A percentile compares a stretch with the other conserved stretches of the same genome.
phyloP scores from a whole-genome alignment of 257 asterid genomes.

The Jasminum sambac region DNA sequence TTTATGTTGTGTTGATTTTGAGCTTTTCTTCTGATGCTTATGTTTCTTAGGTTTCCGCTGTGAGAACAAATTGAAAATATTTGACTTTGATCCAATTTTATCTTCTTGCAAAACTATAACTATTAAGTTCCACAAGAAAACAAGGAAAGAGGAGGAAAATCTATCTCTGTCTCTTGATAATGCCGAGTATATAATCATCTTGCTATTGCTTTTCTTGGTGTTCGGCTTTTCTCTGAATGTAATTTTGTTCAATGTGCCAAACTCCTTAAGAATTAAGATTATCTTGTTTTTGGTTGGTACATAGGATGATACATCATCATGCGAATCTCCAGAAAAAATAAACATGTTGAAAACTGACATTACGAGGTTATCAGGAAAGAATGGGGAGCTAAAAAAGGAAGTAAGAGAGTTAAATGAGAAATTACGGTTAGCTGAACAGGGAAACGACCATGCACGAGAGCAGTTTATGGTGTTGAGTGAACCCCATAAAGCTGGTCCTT shows the following conservation, averaged over 20 bases:
- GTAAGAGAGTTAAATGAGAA: slow-evolving; percentile 62
- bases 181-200: background rate
- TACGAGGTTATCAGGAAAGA: slow-evolving; percentile 48
- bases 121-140: background rate
- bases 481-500: slow-evolving; percentile 70
- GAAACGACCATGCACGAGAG: slow-evolving; percentile 42
- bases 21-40: background rate
- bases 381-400: slow-evolving; percentile 56
- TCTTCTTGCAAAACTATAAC: background rate
- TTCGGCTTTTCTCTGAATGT: background rate
- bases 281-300: slow-evolving; percentile 22
- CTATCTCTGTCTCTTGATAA: background rate
- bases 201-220: background rate
- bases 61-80: background rate
- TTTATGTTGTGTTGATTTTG: background rate
- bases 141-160: background rate
- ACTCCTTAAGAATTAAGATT: background rate
- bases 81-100: background rate
- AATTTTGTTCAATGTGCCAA: background rate
- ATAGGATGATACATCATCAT: slow-evolving; percentile 52
- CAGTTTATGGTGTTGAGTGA: slow-evolving; percentile 43
- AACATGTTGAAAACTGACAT: slow-evolving; percentile 52
- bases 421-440: slow-evolving; percentile 50
- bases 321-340: slow-evolving; percentile 51
- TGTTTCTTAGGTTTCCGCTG: background rate